Evolutionary conservation across 2,329 filamentous ascomycete genomes (phyloP), one percentile per base, ranked within the genome.

Genomic region (Aspergillus costaricaensis): DNA sequence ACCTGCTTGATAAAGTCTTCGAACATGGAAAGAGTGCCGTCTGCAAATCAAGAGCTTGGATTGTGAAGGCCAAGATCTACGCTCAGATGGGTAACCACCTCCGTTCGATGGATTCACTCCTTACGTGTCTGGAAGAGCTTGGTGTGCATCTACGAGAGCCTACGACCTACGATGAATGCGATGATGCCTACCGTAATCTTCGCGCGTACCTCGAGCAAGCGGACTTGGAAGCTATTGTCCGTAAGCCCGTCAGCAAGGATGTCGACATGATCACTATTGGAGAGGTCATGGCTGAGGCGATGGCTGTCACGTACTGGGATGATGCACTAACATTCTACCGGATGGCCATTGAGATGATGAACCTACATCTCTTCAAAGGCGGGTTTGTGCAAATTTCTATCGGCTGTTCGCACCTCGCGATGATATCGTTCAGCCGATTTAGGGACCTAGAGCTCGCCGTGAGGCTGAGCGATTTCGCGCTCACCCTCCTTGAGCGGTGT

Each of bases 11-110:
- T 21, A 85, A 84, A 2, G 86, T 96, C 5, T 91, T 95, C 67
- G 74, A 79, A 32, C 85, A 90, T 67, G 91, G 90, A 0, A 88
- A 84, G 65, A 87, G 87, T 17, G 79, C 91, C 0, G 84, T 91
- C 5, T 92, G 96, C 74, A 95, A 91, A 77, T 91, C 91, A 1
- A 88, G 91, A 8, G 91, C 91, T 0, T 96, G 89, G 79, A 89
- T 96, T 43, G 80, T 97, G 38, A 88, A 92, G 72, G 92, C 91
- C 5, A 86, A 92, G 53, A 89, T 96, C 49, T 86, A 88, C 68
- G 86, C 90, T 1, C 87, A 93, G 69, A 83, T 84, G 57, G 92
- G 92, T 1, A 86, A 96, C 65, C 86, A 88, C 27, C 77, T 82
- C 21, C 84, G 84, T 4, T 91, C 92, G 0, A 86, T 96, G 67